A percentile compares a stretch with the other conserved stretches of the same genome.
Evolutionary conservation across 169 alveolate species (phyloP).

Genomic region (Pseudocohnilembus persalinus): DNA sequence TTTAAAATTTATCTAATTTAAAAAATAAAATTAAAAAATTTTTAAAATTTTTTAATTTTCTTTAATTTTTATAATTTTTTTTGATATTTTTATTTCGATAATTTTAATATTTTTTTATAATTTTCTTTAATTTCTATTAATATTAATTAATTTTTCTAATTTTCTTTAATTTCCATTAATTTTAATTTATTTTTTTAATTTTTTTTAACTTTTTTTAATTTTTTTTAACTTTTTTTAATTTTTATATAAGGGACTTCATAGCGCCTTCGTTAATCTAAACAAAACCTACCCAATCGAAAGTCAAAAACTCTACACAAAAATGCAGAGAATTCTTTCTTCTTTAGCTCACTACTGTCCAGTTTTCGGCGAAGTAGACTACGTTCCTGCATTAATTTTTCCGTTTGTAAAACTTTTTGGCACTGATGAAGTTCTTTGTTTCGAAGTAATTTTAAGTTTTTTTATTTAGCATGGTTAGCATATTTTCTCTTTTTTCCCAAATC

Average conservation of each 20-base stretch:
- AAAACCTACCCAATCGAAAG: slow-evolving; percentile 36
- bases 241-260: slow-evolving; percentile 50
- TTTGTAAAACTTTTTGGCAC: slow-evolving; percentile 54
- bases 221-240: too few species aligned
- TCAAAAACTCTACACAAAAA: slow-evolving; percentile 45
- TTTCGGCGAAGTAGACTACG: slow-evolving; percentile 52
- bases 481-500: slow-evolving; percentile 57
- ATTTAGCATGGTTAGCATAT: slow-evolving; percentile 44
- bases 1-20: too few species aligned
- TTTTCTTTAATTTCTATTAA: too few species aligned
- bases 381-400: slow-evolving; percentile 61
- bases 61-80: too few species aligned
- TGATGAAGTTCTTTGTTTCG: slow-evolving; percentile 63
- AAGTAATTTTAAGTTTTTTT: slow-evolving; percentile 39
- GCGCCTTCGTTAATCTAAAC: slow-evolving; percentile 43
- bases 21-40: too few species aligned
- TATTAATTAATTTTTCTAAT: too few species aligned
- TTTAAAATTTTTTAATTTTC: too few species aligned
- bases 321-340: slow-evolving; percentile 51
- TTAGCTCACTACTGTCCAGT: slow-evolving; percentile 62
- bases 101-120: too few species aligned
- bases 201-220: too few species aligned
- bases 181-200: too few species aligned
- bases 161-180: too few species aligned
- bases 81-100: too few species aligned